Evolutionary conservation across 1,284 basidiomycete genomes (phyloP).

Genomic region (Violaceomyces palustris): DNA sequence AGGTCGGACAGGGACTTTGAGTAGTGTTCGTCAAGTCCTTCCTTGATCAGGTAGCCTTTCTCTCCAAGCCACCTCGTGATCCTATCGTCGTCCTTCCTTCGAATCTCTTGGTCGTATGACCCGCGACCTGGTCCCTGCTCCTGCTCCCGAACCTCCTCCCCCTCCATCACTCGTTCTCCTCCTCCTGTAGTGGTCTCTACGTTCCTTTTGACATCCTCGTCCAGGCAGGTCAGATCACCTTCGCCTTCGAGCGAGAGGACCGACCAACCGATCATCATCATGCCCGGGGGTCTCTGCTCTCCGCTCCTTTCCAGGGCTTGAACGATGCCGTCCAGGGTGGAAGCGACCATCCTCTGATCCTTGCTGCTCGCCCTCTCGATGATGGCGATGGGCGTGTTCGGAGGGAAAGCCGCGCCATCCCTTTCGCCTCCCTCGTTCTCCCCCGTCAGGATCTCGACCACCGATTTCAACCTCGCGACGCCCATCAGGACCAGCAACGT

Average conservation of each 20-base stretch:
- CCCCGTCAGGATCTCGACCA: slow-evolving; percentile 63
- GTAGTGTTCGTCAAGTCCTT: no score
- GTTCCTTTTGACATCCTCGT: slow-evolving; percentile 49
- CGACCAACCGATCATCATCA: slow-evolving; percentile 91
- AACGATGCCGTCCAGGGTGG: slow-evolving; percentile 70
- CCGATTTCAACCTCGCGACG: slow-evolving; percentile 72
- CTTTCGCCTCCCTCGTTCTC: slow-evolving; percentile 16
- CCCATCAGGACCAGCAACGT: slow-evolving; percentile 90
- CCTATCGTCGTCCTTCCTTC: not conserved
- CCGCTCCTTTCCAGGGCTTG: slow-evolving; percentile 68
- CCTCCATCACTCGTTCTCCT: no score
- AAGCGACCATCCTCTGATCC: slow-evolving; percentile 79
- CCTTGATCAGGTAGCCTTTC: not conserved
- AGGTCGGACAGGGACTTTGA: no score
- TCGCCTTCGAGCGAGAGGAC: slow-evolving; percentile 58
- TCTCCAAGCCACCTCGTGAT: slow-evolving; percentile 8
- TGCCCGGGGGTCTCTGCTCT: slow-evolving; percentile 87
- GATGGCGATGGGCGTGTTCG: slow-evolving; percentile 76
- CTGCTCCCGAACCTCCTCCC: no score
- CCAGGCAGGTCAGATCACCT: slow-evolving; percentile 58
- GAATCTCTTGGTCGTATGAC: not conserved
- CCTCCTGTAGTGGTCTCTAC: no score
- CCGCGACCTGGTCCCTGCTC: no score
- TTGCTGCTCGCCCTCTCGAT: slow-evolving; percentile 87
- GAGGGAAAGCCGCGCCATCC: slow-evolving; percentile 66